These are phyloP conservation scores for Lentinus brumalis DNA, from an alignment of 768 basidiomycete species.

Conservation along the genomic window DNA sequence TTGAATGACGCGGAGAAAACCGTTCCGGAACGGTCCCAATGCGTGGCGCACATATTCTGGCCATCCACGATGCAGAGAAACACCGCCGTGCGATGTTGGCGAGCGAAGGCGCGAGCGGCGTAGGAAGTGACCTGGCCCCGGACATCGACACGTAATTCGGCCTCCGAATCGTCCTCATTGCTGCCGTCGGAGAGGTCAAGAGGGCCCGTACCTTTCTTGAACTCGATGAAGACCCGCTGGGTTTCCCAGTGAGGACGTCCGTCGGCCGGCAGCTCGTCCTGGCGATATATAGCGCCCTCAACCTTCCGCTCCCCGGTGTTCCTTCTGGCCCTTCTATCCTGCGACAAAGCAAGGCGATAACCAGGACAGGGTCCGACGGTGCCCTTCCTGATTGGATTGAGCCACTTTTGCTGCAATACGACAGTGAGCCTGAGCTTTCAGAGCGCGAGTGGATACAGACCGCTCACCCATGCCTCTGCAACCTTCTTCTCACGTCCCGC, in stretches of 20 bases:
- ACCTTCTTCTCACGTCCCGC: too few relatives aligned
- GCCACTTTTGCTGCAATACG: background rate
- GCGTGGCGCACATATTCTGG: background rate
- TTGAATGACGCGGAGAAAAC: background rate
- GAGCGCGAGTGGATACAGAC: too few relatives aligned
- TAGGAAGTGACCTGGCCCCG: background rate
- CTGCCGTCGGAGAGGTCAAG: constrained; percentile 2
- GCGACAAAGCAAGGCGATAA: background rate
- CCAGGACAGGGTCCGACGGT: background rate
- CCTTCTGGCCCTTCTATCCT: background rate
- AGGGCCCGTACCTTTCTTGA: background rate
- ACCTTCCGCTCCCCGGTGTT: background rate
- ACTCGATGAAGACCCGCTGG: background rate
- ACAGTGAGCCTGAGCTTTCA: background rate
- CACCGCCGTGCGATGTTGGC: background rate
- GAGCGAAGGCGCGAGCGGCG: background rate
- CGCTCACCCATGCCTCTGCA: too few relatives aligned
- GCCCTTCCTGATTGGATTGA: background rate
- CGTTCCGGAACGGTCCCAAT: background rate
- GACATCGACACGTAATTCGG: background rate
- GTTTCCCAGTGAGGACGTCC: background rate
- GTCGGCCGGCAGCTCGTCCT: background rate
- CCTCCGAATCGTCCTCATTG: background rate
- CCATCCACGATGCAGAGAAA: background rate
- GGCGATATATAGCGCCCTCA: constrained; percentile 1